A percentile compares a stretch with the other conserved stretches of the same genome.
phyloP scores from a whole-genome alignment of 768 basidiomycete species.

The Mycena chlorophos region DNA sequence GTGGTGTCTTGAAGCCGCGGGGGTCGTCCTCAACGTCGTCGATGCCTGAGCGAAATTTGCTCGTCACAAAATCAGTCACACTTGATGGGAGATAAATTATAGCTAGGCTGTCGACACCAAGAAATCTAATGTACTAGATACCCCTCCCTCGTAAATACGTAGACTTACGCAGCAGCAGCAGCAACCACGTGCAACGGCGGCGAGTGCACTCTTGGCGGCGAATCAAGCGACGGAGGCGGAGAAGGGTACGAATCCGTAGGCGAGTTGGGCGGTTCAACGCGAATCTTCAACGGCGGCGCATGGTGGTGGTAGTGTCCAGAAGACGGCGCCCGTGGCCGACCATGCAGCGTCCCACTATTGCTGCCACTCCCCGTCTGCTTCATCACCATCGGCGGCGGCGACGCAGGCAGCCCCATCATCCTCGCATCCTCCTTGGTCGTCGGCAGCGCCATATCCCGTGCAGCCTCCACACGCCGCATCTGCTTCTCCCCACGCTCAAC shows the following conservation, averaged over 20 bases:
- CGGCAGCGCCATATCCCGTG: conserved; percentile 67
- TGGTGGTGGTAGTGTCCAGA: conserved; percentile 15
- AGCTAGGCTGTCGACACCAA: not conserved
- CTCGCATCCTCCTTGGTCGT: conserved; percentile 61
- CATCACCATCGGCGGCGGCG: conserved; percentile 36
- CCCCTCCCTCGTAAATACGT: not conserved
- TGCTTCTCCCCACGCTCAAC: conserved; percentile 92
- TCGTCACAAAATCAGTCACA: no score
- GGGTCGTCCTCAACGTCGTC: no score
- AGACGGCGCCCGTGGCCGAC: conserved; percentile 39
- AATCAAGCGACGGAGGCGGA: conserved; percentile 48
- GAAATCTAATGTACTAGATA: not conserved
- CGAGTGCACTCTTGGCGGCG: conserved; percentile 29
- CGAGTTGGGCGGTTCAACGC: conserved; percentile 6
- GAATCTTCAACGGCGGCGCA: conserved; percentile 9
- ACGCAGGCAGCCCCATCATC: conserved; percentile 46
- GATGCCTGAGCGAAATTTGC: no score
- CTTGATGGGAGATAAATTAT: no score
- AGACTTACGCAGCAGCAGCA: conserved; percentile 9
- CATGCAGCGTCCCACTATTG: conserved; percentile 24
- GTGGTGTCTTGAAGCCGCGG: no score
- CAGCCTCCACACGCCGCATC: conserved; percentile 74
- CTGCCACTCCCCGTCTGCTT: conserved; percentile 34
- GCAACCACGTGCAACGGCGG: conserved; percentile 21
- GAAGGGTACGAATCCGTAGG: conserved; percentile 45